Evolutionary conservation across 345 rosid species (phyloP).

Genomic region (Clarkia xantiana): DNA sequence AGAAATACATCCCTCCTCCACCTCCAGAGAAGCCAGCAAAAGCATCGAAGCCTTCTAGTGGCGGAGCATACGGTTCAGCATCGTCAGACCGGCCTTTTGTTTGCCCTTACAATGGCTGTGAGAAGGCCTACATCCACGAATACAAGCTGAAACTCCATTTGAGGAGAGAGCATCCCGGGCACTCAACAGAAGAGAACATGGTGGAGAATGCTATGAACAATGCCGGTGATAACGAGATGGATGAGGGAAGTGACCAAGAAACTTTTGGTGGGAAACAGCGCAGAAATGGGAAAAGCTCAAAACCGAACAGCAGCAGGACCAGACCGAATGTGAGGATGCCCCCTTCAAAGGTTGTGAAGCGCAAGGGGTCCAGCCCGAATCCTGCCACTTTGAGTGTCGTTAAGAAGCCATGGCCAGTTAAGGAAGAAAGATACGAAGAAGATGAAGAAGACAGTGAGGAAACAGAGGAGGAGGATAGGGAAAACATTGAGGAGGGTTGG

Average conservation of each 20-base stretch:
- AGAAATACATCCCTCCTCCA: conserved; percentile 51
- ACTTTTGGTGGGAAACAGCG: conserved; percentile 41
- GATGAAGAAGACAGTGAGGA: conserved; percentile 93
- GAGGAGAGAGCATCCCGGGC: conserved; percentile 87
- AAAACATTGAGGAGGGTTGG: conserved; percentile 76
- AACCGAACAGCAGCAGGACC: conserved; percentile 43
- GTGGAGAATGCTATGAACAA: conserved; percentile 28
- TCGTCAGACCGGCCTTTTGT: conserved; percentile 76
- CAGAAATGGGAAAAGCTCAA: conserved; percentile 39
- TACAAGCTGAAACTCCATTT: conserved; percentile 96
- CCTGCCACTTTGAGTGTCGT: conserved; percentile 28
- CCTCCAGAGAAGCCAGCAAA: conserved; percentile 40
- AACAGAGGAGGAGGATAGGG: conserved; percentile 80
- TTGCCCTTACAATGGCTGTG: conserved; percentile 87
- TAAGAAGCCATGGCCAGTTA: conserved; percentile 52
- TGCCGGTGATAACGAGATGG: conserved; percentile 49
- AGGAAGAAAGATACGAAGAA: conserved; percentile 48
- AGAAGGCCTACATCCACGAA: conserved; percentile 90
- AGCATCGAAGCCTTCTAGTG: conserved; percentile 39
- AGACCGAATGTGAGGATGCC: conserved; percentile 59
- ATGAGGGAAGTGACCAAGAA: conserved; percentile 79
- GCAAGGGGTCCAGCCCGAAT: conserved; percentile 50
- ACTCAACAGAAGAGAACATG: conserved; percentile 47
- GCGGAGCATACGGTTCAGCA: conserved; percentile 39
- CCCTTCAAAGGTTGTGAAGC: conserved; percentile 35